Conservation (phyloP, 345 rosid genomes). For the Zanthoxylum bungeanum region DNA sequence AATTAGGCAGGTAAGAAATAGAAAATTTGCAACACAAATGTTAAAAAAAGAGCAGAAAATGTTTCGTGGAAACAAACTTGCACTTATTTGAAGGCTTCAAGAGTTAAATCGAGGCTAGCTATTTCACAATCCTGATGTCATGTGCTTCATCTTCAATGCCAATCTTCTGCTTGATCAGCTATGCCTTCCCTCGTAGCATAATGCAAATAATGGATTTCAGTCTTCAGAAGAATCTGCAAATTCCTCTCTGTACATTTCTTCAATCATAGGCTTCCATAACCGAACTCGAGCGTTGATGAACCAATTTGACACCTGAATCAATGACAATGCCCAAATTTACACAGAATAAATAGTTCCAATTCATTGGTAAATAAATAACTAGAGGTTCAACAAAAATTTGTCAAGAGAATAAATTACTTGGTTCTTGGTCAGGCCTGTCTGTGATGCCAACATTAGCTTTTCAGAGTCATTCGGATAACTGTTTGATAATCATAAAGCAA, state of each 20-base stretch:
- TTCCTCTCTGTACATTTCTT: constrained; percentile 90
- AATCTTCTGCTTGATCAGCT: constrained; percentile 46
- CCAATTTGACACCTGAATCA: constrained; percentile 78
- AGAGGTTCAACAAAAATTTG: neutral
- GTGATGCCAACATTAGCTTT: constrained; percentile 73
- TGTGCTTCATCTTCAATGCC: constrained; percentile 38
- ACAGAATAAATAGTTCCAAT: too few relatives aligned
- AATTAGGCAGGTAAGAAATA: neutral
- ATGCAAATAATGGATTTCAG: constrained; percentile 33
- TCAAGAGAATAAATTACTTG: constrained; percentile 48
- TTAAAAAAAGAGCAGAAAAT: neutral
- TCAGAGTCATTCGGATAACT: constrained; percentile 85
- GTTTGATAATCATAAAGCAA: constrained; percentile 14
- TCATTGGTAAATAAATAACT: too few relatives aligned
- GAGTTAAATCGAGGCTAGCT: neutral
- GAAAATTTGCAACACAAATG: neutral
- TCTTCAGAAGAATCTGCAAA: constrained; percentile 76
- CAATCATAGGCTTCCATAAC: constrained; percentile 95
- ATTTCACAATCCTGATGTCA: neutral
- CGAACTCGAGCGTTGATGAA: constrained; percentile 92
- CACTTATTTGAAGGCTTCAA: neutral
- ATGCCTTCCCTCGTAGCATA: constrained; percentile 39
- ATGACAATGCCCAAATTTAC: neutral
- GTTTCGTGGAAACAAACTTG: neutral
- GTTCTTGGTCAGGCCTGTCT: constrained; percentile 69